Base-by-base conservation (phyloP, 1,139 yeast genomes). In the Candida tropicalis region DNA sequence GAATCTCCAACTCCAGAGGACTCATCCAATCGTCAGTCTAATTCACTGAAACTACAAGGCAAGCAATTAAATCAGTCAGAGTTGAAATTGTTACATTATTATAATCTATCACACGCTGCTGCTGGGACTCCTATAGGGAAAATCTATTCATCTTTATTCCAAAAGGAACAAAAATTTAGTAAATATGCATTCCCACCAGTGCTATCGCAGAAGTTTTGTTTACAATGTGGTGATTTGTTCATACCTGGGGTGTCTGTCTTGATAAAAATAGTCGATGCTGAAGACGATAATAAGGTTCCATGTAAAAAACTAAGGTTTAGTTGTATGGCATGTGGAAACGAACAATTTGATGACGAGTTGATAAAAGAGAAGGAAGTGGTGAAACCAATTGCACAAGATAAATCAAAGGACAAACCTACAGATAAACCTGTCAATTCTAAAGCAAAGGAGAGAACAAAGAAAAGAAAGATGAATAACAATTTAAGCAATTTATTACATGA, bases 241-340 rank as follows among this genome's bases (percentile, higher is more conserved):
- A 61, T 81, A 1, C 77, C 83, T 0, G 81, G 81, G 0, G 44
- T 73, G 17, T 79, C 73, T 20, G 57, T 70, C 20, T 54, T 26
- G 55, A 56, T 53, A 20, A 40, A 54, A 43, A 52, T 48, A 38
- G 43, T 41, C 26, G 55, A 52, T 39, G 44, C 38, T 5, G 39
- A 40, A 11, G 45, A 38, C 10, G 26, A 39, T 17, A 35, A 24
- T 18, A 29, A 17, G 8, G 27, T 20, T 17, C 7, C 9, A n/a
- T 11, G 35, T 7, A 32, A 46, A 20, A 41, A 42, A 20, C 24
- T 42, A 16, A 26, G 44, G 35, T 35, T 32, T 12, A 29, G 46
- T 12, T 48, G 51, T 39, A n/a, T 37, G 9, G 9, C 41, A 4
- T 48, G 51, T 38, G 29, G 35, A 11, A 6, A 38, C 26, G 12